Percentiles rank a stretch among this genome's conserved stretches.
These are phyloP conservation scores for Colletotrichum lentis DNA, from an alignment of 2,329 filamentous ascomycete species.

Conservation along the genomic window DNA sequence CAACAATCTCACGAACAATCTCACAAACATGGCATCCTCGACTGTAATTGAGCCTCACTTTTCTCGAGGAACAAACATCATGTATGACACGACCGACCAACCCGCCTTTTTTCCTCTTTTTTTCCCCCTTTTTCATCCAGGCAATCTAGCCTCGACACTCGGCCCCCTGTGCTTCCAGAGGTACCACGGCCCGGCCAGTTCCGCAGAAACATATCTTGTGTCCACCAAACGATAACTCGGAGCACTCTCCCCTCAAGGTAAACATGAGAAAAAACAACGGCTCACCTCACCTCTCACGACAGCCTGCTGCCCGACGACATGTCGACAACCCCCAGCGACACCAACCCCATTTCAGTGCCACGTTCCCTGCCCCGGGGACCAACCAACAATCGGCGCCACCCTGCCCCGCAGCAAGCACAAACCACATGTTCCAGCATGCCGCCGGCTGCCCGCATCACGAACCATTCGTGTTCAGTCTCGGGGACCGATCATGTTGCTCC, in stretches of 20 bases:
- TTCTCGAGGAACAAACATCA: too few relatives aligned
- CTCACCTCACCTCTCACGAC: conserved; percentile 4
- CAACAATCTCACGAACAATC: background rate
- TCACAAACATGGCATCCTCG: background rate
- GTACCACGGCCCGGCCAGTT: too few relatives aligned
- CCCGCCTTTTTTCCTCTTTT: too few relatives aligned
- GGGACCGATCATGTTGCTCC: too few relatives aligned
- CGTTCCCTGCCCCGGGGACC: background rate
- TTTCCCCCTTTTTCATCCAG: too few relatives aligned
- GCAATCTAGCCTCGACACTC: too few relatives aligned
- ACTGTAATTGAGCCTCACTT: background rate
- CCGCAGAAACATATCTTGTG: background rate
- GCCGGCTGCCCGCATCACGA: conserved; percentile 9
- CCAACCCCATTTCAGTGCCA: background rate
- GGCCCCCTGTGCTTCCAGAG: too few relatives aligned
- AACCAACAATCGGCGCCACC: background rate
- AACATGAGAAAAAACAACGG: background rate
- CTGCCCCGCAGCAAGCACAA: conserved; percentile 5
- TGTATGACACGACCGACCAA: too few relatives aligned
- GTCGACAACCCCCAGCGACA: background rate
- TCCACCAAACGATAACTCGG: background rate
- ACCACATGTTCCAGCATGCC: conserved; percentile 5
- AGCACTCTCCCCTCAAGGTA: too few relatives aligned
- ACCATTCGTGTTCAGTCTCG: background rate
- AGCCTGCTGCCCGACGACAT: background rate